phyloP scores from a whole-genome alignment of 1,284 basidiomycete genomes.

The Sporisorium graminicola region DNA sequence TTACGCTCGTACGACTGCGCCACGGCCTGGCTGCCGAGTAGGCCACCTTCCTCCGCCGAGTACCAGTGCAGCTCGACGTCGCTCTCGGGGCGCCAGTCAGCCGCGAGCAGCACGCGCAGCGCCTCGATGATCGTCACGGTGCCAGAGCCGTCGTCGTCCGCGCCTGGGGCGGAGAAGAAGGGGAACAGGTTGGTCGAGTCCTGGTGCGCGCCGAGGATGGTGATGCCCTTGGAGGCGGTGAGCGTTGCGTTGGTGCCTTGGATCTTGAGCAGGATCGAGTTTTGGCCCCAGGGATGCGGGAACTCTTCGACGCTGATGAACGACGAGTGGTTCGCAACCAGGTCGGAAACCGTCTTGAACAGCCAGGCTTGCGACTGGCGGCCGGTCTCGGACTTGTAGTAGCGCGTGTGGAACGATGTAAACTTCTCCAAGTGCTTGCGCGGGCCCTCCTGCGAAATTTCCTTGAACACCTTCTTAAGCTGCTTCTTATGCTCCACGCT shows the following conservation, averaged over 20 bases:
- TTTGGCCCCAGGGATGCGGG: constrained; percentile 90
- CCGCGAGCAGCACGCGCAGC: constrained; percentile 83
- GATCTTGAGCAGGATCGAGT: constrained; percentile 77
- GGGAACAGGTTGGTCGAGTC: constrained; percentile 75
- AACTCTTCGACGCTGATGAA: constrained; percentile 83
- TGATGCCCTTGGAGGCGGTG: constrained; percentile 70
- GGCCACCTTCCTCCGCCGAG: constrained; percentile 91
- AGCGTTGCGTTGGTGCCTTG: constrained; percentile 45
- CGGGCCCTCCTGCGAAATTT: constrained; percentile 54
- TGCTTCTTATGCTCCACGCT: constrained; percentile 31
- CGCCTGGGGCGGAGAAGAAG: constrained; percentile 67
- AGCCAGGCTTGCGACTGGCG: constrained; percentile 83
- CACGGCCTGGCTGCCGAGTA: constrained; percentile 92
- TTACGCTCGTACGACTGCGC: constrained; percentile 81
- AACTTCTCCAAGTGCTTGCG: constrained; percentile 72
- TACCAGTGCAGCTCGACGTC: constrained; percentile 97
- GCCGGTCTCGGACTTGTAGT: constrained; percentile 78
- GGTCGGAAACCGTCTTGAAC: constrained; percentile 43
- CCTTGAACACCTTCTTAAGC: constrained; percentile 44
- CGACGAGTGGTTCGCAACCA: constrained; percentile 26
- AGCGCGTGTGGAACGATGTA: constrained; percentile 70
- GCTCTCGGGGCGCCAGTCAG: constrained; percentile 79
- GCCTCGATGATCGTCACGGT: constrained; percentile 91
- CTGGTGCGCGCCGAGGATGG: constrained; percentile 85
- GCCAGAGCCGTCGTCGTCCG: constrained; percentile 89